Evolutionary conservation across 2,329 filamentous ascomycete genomes (phyloP).

Genomic region (Fusarium buxicola): DNA sequence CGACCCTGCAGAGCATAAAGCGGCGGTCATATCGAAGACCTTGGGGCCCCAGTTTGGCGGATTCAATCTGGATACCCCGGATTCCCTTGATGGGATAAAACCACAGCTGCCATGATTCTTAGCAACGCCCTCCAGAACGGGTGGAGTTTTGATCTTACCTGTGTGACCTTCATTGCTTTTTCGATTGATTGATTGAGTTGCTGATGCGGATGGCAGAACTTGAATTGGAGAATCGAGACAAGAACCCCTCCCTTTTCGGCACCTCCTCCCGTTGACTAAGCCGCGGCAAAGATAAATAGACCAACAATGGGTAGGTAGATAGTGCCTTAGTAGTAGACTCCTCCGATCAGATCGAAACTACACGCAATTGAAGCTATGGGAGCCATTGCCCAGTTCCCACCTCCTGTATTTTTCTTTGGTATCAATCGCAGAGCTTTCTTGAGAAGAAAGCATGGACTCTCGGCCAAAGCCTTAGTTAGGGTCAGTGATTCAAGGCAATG

Average conservation of each 20-base stretch:
- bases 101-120: constrained; percentile 61
- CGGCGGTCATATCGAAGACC: constrained; percentile 74
- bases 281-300: constrained; percentile 15
- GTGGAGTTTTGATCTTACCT: constrained; percentile 30
- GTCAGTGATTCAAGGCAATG: constrained; percentile 9
- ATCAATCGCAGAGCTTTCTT: not conserved
- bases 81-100: constrained; percentile 81
- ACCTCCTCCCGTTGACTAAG: constrained; percentile 8
- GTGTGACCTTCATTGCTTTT: constrained; percentile 49
- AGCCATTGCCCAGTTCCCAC: constrained; percentile 7
- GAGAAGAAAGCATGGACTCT: not conserved
- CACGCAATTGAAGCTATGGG: constrained; percentile 13
- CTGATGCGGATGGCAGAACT: constrained; percentile 16
- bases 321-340: not conserved
- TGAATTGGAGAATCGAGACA: constrained; percentile 34
- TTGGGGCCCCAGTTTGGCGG: constrained; percentile 67
- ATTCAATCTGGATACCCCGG: constrained; percentile 67
- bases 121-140: not conserved
- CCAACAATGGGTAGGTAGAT: too few species aligned
- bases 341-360: not conserved
- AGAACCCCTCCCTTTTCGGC: constrained; percentile 16
- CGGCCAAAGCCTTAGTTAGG: not conserved
- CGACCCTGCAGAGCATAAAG: constrained; percentile 75
- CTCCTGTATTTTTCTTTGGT: constrained; percentile 6
- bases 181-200: constrained; percentile 8